Base-by-base conservation (phyloP, 768 basidiomycete species). In the Crucibulum laeve region DNA sequence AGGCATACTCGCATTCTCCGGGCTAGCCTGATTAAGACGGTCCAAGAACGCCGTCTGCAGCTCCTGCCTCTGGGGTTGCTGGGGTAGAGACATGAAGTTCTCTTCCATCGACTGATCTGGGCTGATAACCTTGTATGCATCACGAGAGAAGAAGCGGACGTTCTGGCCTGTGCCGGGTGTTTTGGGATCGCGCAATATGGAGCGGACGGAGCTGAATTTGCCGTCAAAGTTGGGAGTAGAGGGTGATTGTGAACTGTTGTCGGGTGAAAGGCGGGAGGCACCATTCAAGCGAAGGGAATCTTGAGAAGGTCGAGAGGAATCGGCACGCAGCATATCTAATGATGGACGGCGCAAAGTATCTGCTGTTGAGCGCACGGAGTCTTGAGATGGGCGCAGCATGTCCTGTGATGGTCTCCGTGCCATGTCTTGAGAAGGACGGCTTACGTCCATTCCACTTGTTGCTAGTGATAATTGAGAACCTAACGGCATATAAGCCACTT, bases 101-200 rank as follows among this genome's bases (percentile, higher is more conserved):
- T 53, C 50, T 21, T 73, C 70, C 33, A 66, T 60, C 14, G 82
- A 84, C 17, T 71, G 63, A 34, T 87, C 80, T n/a, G 83, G 81
- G 38, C 72, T 84, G 53, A 83, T 77, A 18, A 76, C 66, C 49
- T 73, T 80, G 65, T 76, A 82, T 10, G 79, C 80, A 42, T 85
- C 80, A 21, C 79, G 73, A 21, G 84, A 79, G 60, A 87, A 86
- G 65, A 88, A 87, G 4, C 86, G 80, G 32, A 88, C 86, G 47
- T 80, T 87, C 56, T 82, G 80, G n/a, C 86, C 85, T 8, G 84
- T 85, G 3, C 81, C 84, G 13, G 86, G 86, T 0, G 84, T 83
- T 37, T 80, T 80, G 3, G 74, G 76, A 47, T 82, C 80, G 32
- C 83, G 81, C 21, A 88, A 70, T 49, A 88, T 88, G 13, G 85